phyloP scores from a whole-genome alignment of 352 stramenopile genomes.

The Pythium angustatum region DNA sequence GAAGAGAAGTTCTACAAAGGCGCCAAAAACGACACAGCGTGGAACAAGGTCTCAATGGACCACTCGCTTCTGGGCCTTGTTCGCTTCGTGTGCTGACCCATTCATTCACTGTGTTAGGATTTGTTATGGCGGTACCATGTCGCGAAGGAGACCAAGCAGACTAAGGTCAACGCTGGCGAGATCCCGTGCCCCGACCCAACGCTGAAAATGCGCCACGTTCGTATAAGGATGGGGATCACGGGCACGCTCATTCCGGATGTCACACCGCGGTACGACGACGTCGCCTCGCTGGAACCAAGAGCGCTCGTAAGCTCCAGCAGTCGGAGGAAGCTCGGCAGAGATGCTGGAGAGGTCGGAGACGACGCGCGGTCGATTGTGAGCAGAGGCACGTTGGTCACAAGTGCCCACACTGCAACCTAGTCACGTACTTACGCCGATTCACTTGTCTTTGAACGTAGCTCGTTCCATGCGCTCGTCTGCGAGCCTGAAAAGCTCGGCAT shows the following conservation, averaged over 20 bases:
- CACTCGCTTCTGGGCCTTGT: no score
- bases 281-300: background rate
- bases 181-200: constrained; percentile 30
- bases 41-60: constrained; percentile 45
- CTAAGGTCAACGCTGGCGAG: constrained; percentile 42
- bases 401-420: no score
- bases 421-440: no score
- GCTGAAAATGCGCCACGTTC: constrained; percentile 35
- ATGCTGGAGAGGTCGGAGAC: background rate
- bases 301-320: constrained; percentile 10
- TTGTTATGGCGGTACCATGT: constrained; percentile 56
- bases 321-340: background rate
- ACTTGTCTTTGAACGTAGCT: background rate
- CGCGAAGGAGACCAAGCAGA: constrained; percentile 47
- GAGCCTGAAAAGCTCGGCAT: constrained; percentile 17
- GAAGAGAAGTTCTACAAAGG: constrained; percentile 61
- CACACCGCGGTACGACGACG: constrained; percentile 34
- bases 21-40: constrained; percentile 49
- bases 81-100: no score
- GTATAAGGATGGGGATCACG: constrained; percentile 51
- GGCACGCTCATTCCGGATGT: constrained; percentile 49
- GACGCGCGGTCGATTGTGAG: constrained; percentile 14
- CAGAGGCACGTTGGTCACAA: constrained; percentile 2
- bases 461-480: background rate
- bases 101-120: constrained; percentile 34